Evolutionary conservation across 108 stramenopile genomes (phyloP).

Genomic region (Nitzschia palea): DNA sequence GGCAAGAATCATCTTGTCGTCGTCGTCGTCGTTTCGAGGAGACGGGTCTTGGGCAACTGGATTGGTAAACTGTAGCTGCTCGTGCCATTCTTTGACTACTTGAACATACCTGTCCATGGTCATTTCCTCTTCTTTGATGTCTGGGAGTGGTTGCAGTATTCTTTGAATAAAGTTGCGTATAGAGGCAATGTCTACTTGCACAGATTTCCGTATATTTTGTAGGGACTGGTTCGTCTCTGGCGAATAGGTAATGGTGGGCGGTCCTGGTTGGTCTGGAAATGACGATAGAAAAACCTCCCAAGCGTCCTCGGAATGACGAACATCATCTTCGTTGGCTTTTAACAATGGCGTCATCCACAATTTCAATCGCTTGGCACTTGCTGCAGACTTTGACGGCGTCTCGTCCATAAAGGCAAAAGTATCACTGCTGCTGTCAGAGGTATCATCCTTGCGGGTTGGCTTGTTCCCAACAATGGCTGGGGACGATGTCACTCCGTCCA

Average conservation of each 20-base stretch:
- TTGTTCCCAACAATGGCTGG: too few relatives aligned
- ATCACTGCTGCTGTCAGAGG: neutral
- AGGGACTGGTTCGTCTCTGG: conserved; percentile 11
- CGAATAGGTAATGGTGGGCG: conserved; percentile 12
- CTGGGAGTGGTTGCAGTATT: neutral
- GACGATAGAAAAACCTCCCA: too few relatives aligned
- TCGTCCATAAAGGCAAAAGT: neutral
- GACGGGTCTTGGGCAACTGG: conserved; percentile 6
- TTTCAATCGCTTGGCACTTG: neutral
- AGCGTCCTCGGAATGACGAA: too few relatives aligned
- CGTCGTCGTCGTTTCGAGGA: neutral
- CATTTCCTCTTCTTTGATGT: neutral
- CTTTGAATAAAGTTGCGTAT: conserved; percentile 2
- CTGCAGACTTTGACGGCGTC: neutral
- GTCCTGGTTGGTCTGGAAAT: neutral
- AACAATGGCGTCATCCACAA: neutral
- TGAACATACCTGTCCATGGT: conserved; percentile 22
- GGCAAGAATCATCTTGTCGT: conserved; percentile 7
- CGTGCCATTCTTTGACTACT: conserved; percentile 24
- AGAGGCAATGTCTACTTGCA: neutral
- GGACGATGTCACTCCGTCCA: neutral
- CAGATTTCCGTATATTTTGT: conserved; percentile 1
- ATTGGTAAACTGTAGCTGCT: conserved; percentile 18
- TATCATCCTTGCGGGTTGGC: too few relatives aligned
- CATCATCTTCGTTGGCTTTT: neutral